phyloP scores from a whole-genome alignment of 164 flowering plant genomes.

The Berberis thunbergii region DNA sequence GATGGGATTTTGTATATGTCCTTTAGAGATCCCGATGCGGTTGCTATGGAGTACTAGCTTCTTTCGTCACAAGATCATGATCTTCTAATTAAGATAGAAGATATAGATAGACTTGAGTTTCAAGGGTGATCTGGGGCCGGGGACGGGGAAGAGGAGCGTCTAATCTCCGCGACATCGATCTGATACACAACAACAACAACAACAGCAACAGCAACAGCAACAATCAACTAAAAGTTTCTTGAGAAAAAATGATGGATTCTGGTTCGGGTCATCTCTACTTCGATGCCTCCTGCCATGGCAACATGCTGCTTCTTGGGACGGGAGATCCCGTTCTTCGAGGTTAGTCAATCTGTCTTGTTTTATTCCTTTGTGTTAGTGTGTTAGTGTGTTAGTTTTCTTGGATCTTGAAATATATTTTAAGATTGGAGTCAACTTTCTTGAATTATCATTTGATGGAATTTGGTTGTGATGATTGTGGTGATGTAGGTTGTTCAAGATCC shows the following conservation, averaged over 20 bases:
- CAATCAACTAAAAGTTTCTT: background rate
- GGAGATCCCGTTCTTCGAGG: constrained; percentile 46
- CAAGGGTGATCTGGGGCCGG: background rate
- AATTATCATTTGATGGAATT: background rate
- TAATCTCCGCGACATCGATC: constrained; percentile 7
- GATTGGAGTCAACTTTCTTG: background rate
- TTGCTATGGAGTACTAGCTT: constrained; percentile 80
- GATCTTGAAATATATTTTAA: background rate
- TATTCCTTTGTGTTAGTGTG: background rate
- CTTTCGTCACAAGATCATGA: constrained; percentile 87
- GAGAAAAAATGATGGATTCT: constrained; percentile 24
- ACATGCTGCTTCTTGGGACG: constrained; percentile 59
- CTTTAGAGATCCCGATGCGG: constrained; percentile 66
- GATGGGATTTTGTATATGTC: constrained; percentile 82
- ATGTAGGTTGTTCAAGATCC: constrained; percentile 16
- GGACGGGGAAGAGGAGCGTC: background rate
- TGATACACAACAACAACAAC: background rate
- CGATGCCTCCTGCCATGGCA: constrained; percentile 40
- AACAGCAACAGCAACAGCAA: no score
- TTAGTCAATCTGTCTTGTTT: constrained; percentile 4
- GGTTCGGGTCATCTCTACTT: constrained; percentile 45
- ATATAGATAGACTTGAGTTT: background rate
- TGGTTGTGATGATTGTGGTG: background rate
- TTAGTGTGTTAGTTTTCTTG: background rate
- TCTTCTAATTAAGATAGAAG: constrained; percentile 27